Evolutionary conservation across 2,329 filamentous ascomycete genomes (phyloP).

Genomic region (Emydomyces testavorans): DNA sequence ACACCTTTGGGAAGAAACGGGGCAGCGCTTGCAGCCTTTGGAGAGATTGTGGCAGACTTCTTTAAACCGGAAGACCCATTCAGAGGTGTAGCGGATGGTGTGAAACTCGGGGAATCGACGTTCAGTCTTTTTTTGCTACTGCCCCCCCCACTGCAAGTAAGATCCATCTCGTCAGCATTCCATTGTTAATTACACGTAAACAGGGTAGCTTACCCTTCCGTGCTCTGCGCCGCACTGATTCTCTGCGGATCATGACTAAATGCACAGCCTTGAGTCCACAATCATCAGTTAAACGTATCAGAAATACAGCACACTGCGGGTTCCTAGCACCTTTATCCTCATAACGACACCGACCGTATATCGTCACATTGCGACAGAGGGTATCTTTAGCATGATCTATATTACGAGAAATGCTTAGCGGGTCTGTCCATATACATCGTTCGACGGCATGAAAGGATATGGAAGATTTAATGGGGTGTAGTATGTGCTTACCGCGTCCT

Average conservation of each 20-base stretch:
- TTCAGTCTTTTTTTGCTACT: conserved; percentile 62
- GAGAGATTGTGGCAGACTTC: conserved; percentile 64
- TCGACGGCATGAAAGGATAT: too few species aligned
- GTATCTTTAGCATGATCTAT: conserved; percentile 73
- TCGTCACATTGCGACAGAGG: conserved; percentile 80
- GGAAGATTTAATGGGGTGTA: neutral
- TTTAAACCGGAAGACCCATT: conserved; percentile 40
- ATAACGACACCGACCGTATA: conserved; percentile 86
- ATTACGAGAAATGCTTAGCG: conserved; percentile 5
- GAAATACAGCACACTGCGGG: neutral
- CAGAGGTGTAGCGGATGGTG: conserved; percentile 44
- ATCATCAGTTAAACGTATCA: conserved; percentile 11
- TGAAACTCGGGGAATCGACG: conserved; percentile 93
- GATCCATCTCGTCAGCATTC: neutral
- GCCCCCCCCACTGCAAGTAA: conserved; percentile 6
- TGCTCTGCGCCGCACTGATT: conserved; percentile 34
- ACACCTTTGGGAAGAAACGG: conserved; percentile 38
- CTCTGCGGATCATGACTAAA: conserved; percentile 78
- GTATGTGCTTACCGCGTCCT: conserved; percentile 35
- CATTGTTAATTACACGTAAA: neutral
- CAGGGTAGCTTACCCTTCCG: conserved; percentile 28
- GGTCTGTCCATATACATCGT: neutral
- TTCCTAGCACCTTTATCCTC: conserved; percentile 58
- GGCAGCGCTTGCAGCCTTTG: conserved; percentile 78
- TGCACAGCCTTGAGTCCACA: conserved; percentile 49